Conservation (phyloP, 352 stramenopile species). For the Elongisporangium senticosum region DNA sequence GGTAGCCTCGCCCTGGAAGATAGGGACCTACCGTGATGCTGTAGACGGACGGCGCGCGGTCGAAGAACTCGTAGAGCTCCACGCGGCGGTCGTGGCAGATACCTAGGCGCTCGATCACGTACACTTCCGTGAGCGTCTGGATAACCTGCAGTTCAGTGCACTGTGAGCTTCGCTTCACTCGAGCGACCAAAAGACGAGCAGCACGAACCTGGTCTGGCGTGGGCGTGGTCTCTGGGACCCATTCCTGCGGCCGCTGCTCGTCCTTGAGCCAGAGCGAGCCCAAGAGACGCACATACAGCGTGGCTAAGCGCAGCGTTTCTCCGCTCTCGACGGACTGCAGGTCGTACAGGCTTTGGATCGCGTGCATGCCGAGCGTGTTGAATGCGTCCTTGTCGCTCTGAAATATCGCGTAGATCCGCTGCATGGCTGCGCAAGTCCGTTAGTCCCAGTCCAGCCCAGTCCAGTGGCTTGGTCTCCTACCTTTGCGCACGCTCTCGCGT, state of each 20-base stretch:
- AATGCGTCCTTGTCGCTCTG: slow-evolving; percentile 20
- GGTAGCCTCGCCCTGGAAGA: neutral
- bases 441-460: neutral
- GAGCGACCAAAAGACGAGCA: neutral
- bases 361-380: slow-evolving; percentile 29
- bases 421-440: slow-evolving; percentile 12
- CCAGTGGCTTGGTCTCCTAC: slow-evolving; percentile 4
- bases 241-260: slow-evolving; percentile 33
- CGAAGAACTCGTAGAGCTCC: slow-evolving; percentile 65
- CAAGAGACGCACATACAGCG: slow-evolving; percentile 55
- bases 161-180: neutral
- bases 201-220: slow-evolving; percentile 32
- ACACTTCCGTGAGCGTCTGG: slow-evolving; percentile 53
- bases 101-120: slow-evolving; percentile 69
- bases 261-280: slow-evolving; percentile 44
- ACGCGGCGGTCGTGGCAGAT: slow-evolving; percentile 53
- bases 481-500: slow-evolving; percentile 36
- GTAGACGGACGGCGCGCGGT: slow-evolving; percentile 43
- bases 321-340: slow-evolving; percentile 48
- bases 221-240: slow-evolving; percentile 28
- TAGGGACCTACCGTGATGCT: slow-evolving; percentile 20
- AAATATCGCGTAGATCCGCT: slow-evolving; percentile 34
- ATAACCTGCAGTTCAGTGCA: slow-evolving; percentile 27
- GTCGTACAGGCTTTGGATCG: slow-evolving; percentile 62
- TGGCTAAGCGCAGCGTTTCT: slow-evolving; percentile 32